phyloP scores from a whole-genome alignment of 345 rosid genomes.

The Eucalyptus caleyi region DNA sequence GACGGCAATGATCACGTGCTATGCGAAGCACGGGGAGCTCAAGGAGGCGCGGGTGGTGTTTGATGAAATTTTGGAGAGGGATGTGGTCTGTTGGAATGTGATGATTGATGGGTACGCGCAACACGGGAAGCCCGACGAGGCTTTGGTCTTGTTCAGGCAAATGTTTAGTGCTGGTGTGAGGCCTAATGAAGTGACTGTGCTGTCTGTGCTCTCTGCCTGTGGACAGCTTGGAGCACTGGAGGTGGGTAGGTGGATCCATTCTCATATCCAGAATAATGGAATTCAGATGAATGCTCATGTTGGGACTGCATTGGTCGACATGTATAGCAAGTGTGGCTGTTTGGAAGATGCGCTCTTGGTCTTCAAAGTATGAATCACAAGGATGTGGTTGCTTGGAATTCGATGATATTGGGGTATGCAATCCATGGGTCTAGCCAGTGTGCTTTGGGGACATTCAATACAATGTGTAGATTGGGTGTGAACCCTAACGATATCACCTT shows the following conservation, averaged over 20 bases:
- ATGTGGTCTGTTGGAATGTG: constrained; percentile 64
- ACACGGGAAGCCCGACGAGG: constrained; percentile 31
- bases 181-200: constrained; percentile 48
- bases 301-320: constrained; percentile 51
- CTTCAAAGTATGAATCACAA: constrained; percentile 22
- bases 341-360: constrained; percentile 48
- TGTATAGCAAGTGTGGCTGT: constrained; percentile 82
- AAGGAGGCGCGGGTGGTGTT: constrained; percentile 38
- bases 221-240: constrained; percentile 72
- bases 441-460: constrained; percentile 35
- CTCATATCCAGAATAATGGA: constrained; percentile 15
- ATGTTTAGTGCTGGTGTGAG: constrained; percentile 26
- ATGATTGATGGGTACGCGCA: constrained; percentile 63
- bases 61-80: constrained; percentile 39
- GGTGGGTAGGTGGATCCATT: constrained; percentile 72
- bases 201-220: constrained; percentile 56
- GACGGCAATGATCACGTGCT: constrained; percentile 78
- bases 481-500: constrained; percentile 51
- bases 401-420: constrained; percentile 60
- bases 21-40: constrained; percentile 38
- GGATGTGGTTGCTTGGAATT: constrained; percentile 58
- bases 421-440: constrained; percentile 52
- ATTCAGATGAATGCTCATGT: constrained; percentile 22
- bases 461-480: constrained; percentile 28
- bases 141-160: constrained; percentile 32